These are phyloP conservation scores for Cardamine resedifolia DNA, from an alignment of 345 rosid species.

Conservation along the genomic window DNA sequence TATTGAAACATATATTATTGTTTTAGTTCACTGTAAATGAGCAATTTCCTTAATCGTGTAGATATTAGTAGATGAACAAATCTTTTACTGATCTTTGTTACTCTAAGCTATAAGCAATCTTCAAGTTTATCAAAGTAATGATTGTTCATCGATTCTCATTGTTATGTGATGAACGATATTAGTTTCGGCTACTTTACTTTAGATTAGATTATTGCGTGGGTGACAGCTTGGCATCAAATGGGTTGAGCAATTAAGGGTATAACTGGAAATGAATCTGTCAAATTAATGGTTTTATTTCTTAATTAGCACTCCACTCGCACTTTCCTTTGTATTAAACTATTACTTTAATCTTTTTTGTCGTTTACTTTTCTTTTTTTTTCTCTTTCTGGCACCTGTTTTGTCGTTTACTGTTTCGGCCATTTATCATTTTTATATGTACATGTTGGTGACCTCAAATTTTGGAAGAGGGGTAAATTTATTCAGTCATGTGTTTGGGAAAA, in stretches of 20 bases:
- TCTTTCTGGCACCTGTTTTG: no score
- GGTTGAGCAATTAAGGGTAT: slow-evolving; percentile 33
- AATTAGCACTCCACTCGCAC: slow-evolving; percentile 40
- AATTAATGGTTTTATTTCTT: slow-evolving; percentile 27
- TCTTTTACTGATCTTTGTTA: background rate
- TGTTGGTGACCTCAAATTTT: slow-evolving; percentile 32
- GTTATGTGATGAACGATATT: slow-evolving; percentile 5
- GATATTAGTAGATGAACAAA: slow-evolving; percentile 7
- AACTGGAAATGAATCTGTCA: slow-evolving; percentile 22
- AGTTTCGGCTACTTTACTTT: slow-evolving; percentile 31
- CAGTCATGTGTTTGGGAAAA: slow-evolving; percentile 16
- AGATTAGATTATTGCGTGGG: slow-evolving; percentile 32
- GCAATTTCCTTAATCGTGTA: background rate
- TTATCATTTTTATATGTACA: slow-evolving; percentile 1
- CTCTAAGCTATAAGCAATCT: background rate
- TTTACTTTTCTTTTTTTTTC: no score
- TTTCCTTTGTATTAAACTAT: slow-evolving; percentile 26
- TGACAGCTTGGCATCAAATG: slow-evolving; percentile 39
- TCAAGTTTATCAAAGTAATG: slow-evolving; percentile 4
- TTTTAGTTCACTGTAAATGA: background rate
- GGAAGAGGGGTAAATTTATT: background rate
- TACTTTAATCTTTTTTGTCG: slow-evolving; percentile 30
- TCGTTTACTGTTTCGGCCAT: slow-evolving; percentile 26
- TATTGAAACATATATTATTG: background rate
- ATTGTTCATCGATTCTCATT: slow-evolving; percentile 5